These are phyloP conservation scores for Diaporthe capsici DNA, from an alignment of 2,329 filamentous ascomycete genomes.

Conservation along the genomic window DNA sequence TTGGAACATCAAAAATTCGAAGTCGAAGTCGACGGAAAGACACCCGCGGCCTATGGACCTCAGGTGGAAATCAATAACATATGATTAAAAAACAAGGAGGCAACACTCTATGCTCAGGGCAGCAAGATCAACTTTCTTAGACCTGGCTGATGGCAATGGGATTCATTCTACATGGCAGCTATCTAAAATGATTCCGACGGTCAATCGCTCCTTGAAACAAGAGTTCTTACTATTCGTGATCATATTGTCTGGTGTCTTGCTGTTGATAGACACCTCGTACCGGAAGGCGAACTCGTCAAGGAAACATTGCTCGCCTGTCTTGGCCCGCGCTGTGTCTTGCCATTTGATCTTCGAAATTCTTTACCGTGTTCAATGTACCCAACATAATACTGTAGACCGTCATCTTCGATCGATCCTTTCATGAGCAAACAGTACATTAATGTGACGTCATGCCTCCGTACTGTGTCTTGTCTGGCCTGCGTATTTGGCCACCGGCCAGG, in stretches of 20 bases:
- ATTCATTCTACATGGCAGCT: too few relatives aligned
- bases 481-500: constrained; percentile 2
- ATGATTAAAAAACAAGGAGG: too few relatives aligned
- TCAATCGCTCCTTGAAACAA: not conserved
- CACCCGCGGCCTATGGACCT: too few relatives aligned
- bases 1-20: not conserved
- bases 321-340: not conserved
- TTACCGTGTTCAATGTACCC: too few relatives aligned
- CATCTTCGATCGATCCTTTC: constrained; percentile 8
- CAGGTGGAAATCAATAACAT: rapidly evolving
- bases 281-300: too few relatives aligned
- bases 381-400: not conserved
- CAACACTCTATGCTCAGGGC: not conserved
- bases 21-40: not conserved
- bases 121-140: not conserved
- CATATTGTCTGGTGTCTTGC: not conserved
- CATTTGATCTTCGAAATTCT: not conserved
- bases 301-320: not conserved
- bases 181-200: not conserved
- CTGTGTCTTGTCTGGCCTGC: not conserved
- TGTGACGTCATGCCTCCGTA: constrained; percentile 17
- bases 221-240: too few relatives aligned
- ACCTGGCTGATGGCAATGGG: not conserved
- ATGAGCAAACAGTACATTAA: not conserved
- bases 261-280: not conserved